A percentile compares a stretch with the other conserved stretches of the same genome.
Evolutionary conservation across 1,284 basidiomycete genomes (phyloP).

Genomic region (Flammula alnicola): DNA sequence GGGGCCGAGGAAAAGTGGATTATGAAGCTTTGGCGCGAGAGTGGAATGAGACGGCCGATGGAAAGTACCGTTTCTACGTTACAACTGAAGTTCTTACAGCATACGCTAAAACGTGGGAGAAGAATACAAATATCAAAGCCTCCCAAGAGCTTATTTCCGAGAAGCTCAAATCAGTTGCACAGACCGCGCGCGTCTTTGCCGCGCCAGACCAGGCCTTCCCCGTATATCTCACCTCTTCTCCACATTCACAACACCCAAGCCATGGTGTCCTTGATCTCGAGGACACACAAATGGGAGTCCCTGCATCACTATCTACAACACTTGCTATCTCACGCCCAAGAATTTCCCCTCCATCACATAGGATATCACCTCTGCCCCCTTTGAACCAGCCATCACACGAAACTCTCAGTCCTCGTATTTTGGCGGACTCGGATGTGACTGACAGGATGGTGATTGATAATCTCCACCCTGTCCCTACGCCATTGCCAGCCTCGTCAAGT

Average conservation of each 20-base stretch:
- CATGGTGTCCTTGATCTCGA: neutral
- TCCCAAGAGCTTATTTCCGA: slow-evolving; percentile 1
- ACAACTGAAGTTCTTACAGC: neutral
- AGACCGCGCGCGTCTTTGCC: neutral
- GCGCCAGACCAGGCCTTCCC: neutral
- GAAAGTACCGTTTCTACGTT: slow-evolving; percentile 2
- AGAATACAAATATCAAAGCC: neutral
- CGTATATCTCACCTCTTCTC: neutral
- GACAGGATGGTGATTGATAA: too few species aligned
- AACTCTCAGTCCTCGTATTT: too few species aligned
- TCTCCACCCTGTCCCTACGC: too few species aligned
- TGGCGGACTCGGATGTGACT: too few species aligned
- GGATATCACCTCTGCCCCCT: too few species aligned
- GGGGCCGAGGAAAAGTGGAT: neutral
- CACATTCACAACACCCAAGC: neutral
- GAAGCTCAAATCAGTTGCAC: neutral
- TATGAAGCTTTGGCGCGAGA: neutral
- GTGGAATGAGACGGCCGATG: slow-evolving; percentile 1
- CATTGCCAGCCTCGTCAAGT: too few species aligned
- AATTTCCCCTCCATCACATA: too few species aligned
- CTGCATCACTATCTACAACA: neutral
- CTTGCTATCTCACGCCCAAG: neutral
- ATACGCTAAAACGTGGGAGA: slow-evolving; percentile 5
- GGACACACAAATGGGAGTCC: neutral
- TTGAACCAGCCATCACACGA: too few species aligned